phyloP scores from a whole-genome alignment of 73 alveolate genomes.

The Paramecium tetraurelia region DNA sequence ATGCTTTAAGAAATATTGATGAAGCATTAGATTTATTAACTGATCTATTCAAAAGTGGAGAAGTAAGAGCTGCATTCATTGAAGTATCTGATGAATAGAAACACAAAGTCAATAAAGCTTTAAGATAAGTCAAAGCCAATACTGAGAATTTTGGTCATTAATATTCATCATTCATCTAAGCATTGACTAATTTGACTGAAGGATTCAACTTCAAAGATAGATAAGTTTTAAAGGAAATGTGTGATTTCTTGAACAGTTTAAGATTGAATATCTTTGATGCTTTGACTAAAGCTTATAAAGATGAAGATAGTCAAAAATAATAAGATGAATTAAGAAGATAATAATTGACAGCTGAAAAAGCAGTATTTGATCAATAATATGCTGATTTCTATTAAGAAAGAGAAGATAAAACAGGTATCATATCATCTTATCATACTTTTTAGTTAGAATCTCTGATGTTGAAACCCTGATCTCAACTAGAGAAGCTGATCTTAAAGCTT shows the following conservation, averaged over 20 bases:
- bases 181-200: conserved; percentile 24
- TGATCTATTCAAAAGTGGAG: conserved; percentile 17
- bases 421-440: neutral
- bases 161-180: conserved; percentile 36
- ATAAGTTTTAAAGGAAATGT: conserved; percentile 45
- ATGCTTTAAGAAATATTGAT: conserved; percentile 46
- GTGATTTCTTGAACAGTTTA: conserved; percentile 28
- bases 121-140: conserved; percentile 32
- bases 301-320: conserved; percentile 22
- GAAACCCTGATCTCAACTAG: conserved; percentile 14
- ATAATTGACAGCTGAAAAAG: neutral
- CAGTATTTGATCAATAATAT: conserved; percentile 20
- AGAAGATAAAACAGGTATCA: conserved; percentile 39
- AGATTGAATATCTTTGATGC: conserved; percentile 38
- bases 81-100: conserved; percentile 27
- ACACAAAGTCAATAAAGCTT: neutral
- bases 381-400: conserved; percentile 43
- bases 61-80: conserved; percentile 46
- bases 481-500: conserved; percentile 37
- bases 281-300: conserved; percentile 34
- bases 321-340: conserved; percentile 5
- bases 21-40: conserved; percentile 31
- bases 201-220: conserved; percentile 44
- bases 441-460: conserved; percentile 44
- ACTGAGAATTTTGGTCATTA: conserved; percentile 33